A percentile compares a stretch with the other conserved stretches of the same genome.
phyloP scores from a whole-genome alignment of 306 rosid species.

The Ochetophila trinervis region DNA sequence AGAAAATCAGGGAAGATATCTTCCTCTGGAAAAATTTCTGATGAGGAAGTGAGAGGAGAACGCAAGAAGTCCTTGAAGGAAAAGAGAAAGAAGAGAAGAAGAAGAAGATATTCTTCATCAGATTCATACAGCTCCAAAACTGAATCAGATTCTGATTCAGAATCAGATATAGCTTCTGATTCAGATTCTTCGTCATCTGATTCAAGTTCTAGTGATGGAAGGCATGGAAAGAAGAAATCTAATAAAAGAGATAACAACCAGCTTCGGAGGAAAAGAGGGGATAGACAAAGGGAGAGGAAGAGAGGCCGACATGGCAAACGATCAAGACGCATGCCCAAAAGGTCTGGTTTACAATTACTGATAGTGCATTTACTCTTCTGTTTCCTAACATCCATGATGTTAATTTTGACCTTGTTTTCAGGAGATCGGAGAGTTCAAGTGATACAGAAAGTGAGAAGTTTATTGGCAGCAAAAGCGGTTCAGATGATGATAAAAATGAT shows the following conservation, averaged over 20 bases:
- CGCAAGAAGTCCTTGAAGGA: constrained; percentile 51
- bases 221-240: constrained; percentile 58
- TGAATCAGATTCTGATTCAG: constrained; percentile 44
- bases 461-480: constrained; percentile 51
- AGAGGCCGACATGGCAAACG: constrained; percentile 48
- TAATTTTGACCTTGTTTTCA: constrained; percentile 32
- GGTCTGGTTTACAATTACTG: constrained; percentile 39
- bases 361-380: constrained; percentile 7
- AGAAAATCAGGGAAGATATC: constrained; percentile 47
- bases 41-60: constrained; percentile 50
- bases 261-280: constrained; percentile 59
- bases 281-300: constrained; percentile 51
- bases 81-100: constrained; percentile 52
- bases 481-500: constrained; percentile 47
- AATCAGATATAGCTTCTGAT: constrained; percentile 57
- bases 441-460: constrained; percentile 58
- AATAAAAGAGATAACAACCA: constrained; percentile 43
- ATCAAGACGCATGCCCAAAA: constrained; percentile 55
- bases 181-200: constrained; percentile 64
- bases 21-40: constrained; percentile 57
- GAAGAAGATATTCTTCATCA: constrained; percentile 69
- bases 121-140: constrained; percentile 61
- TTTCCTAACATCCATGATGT: constrained; percentile 23
- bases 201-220: constrained; percentile 72
- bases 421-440: constrained; percentile 67